These are phyloP conservation scores for Platanus orientalis DNA, from an alignment of 164 flowering plant species.

Conservation along the genomic window DNA sequence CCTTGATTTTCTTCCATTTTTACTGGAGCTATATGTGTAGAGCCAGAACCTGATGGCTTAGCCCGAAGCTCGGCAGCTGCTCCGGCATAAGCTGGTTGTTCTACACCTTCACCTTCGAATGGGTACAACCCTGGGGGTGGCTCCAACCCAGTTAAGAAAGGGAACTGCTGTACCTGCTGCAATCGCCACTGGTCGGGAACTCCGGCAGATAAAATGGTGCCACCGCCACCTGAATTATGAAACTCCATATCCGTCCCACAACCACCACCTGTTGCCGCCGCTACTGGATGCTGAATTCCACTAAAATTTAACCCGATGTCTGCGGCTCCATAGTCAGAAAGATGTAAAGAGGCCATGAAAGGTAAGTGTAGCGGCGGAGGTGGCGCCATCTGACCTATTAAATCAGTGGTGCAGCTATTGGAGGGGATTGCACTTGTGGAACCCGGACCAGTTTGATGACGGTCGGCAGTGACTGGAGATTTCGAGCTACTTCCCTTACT, in stretches of 20 bases:
- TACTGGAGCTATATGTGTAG: slow-evolving; percentile 36
- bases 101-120: slow-evolving; percentile 31
- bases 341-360: slow-evolving; percentile 39
- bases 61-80: slow-evolving; percentile 19
- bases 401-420: slow-evolving; percentile 22
- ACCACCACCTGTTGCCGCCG: not conserved
- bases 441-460: slow-evolving; percentile 7
- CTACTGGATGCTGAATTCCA: slow-evolving; percentile 18
- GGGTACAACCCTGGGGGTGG: slow-evolving; percentile 29
- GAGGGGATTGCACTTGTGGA: slow-evolving; percentile 19
- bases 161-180: slow-evolving; percentile 38
- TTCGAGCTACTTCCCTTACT: slow-evolving; percentile 24
- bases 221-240: slow-evolving; percentile 18
- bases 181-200: slow-evolving; percentile 48
- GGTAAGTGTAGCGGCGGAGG: slow-evolving; percentile 29
- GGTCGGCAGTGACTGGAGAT: slow-evolving; percentile 19
- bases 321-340: slow-evolving; percentile 24
- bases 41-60: slow-evolving; percentile 17
- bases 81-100: slow-evolving; percentile 6
- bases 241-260: slow-evolving; percentile 32
- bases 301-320: slow-evolving; percentile 40
- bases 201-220: slow-evolving; percentile 20
- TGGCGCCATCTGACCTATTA: slow-evolving; percentile 22
- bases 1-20: slow-evolving; percentile 55
- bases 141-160: slow-evolving; percentile 47